These are phyloP conservation scores for Pogostemon cablin DNA, from an alignment of 257 asterid genomes.

Conservation along the genomic window DNA sequence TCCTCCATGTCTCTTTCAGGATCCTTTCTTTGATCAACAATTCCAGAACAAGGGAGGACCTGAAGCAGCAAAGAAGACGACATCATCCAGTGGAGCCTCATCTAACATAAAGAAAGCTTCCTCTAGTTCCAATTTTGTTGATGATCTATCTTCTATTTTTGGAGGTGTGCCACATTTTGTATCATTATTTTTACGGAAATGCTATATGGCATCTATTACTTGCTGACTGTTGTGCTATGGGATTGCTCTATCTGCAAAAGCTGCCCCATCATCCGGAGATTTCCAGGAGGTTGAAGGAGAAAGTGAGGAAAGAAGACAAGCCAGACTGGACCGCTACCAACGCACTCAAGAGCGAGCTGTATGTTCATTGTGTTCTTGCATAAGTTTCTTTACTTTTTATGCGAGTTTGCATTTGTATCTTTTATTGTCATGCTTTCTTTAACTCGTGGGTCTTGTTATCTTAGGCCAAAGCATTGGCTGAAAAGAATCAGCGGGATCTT, in stretches of 20 bases:
- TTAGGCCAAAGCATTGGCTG: conserved; percentile 98
- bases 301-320: conserved; percentile 92
- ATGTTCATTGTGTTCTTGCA: conserved; percentile 34
- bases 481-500: conserved; percentile 92
- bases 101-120: conserved; percentile 80
- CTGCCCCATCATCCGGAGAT: conserved; percentile 70
- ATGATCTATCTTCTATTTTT: conserved; percentile 91
- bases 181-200: conserved; percentile 19
- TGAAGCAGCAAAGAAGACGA: conserved; percentile 66
- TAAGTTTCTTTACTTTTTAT: conserved; percentile 21
- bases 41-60: conserved; percentile 64
- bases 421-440: conserved; percentile 27
- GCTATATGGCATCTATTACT: conserved; percentile 26
- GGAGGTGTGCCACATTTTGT: conserved; percentile 57
- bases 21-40: conserved; percentile 68
- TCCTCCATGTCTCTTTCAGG: conserved; percentile 51
- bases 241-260: conserved; percentile 45
- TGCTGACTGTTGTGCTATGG: conserved; percentile 38
- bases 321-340: conserved; percentile 90
- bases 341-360: conserved; percentile 99
- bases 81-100: conserved; percentile 61
- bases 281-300: conserved; percentile 96
- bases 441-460: conserved; percentile 29
- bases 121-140: conserved; percentile 75
- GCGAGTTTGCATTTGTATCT: conserved; percentile 12